Evolutionary conservation across 1,284 basidiomycete genomes (phyloP).

Genomic region (Ceratobasidium sp.): DNA sequence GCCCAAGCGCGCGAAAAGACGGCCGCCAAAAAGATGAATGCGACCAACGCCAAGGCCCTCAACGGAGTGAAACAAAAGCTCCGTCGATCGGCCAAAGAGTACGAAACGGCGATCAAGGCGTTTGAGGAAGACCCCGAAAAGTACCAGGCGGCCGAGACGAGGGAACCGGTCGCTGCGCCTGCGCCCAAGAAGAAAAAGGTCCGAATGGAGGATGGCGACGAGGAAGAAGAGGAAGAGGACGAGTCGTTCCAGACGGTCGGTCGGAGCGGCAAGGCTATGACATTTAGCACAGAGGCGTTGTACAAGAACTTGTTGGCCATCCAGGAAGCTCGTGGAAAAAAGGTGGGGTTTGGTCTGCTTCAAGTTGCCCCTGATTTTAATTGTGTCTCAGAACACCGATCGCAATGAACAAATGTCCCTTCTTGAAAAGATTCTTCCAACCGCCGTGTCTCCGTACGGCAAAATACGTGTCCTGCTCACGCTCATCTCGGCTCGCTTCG

Average conservation of each 20-base stretch:
- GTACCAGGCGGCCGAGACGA: slow-evolving; percentile 77
- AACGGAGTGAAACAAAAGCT: slow-evolving; percentile 98
- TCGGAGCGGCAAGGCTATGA: slow-evolving; percentile 84
- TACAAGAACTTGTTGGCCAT: slow-evolving; percentile 93
- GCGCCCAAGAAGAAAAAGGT: slow-evolving; percentile 56
- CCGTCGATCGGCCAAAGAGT: slow-evolving; percentile 89
- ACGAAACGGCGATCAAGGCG: slow-evolving; percentile 80
- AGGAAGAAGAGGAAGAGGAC: slow-evolving; percentile 57
- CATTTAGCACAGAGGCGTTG: slow-evolving; percentile 86
- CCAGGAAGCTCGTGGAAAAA: slow-evolving; percentile 95
- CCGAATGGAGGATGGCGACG: slow-evolving; percentile 47
- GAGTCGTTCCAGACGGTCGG: slow-evolving; percentile 93
- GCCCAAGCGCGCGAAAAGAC: slow-evolving; percentile 78
- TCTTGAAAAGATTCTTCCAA: slow-evolving; percentile 85
- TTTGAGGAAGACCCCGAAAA: slow-evolving; percentile 90
- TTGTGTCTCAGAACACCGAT: slow-evolving; percentile 81
- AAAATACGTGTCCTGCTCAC: slow-evolving; percentile 93
- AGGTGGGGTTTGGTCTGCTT: slow-evolving; percentile 60
- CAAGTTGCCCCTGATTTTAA: neutral
- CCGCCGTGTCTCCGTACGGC: slow-evolving; percentile 89
- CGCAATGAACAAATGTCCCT: slow-evolving; percentile 93
- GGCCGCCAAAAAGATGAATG: slow-evolving; percentile 95
- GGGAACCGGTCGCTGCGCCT: slow-evolving; percentile 55
- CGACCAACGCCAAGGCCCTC: slow-evolving; percentile 90
- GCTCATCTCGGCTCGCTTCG: slow-evolving; percentile 93